Base-by-base conservation (phyloP, 495 filamentous ascomycete species). In the Penicillium longicatenatum region DNA sequence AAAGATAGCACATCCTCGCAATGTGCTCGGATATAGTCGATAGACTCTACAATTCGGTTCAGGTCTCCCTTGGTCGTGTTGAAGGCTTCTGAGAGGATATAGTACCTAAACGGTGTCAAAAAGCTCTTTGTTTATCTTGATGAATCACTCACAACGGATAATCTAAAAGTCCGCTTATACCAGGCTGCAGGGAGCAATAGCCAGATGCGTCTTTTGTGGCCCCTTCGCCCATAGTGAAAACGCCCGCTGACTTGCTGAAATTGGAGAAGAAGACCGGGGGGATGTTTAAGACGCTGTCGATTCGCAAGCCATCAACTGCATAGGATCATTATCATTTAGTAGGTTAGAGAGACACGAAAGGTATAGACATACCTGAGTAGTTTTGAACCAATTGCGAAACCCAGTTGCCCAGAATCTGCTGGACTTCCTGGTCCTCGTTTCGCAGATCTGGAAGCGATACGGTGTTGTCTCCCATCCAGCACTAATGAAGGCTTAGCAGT, bases 221-320 rank as follows among this genome's bases (percentile, higher is more conserved):
- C 17, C 89, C 85, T 65, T 91, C 88, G 3, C 88, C 87, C 11
- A 84, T 72, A 14, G 79, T 71, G 74, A 84, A 89, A 31, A 90
- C 81, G 20, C 82, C 85, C 1, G 86, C 82, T 31, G 86, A 81
- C 10, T 63, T 54, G n/a, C 69, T 67, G 68, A 90, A 90, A 22
- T 63, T 72, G 2, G 82, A 62, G 74, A 81, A 89, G 69, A 89
- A 91, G 42, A 71, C 76, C 50, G 79, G 79, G 57, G 84, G 75
- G 35, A 89, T 83, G 57, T 91, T 83, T 65, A 84, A 85, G 9
- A 80, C 84, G n/a, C 83, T 86, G 65, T 91, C 89, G 30, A 91
- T 77, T 37, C 89, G 82, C 45, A 92, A 73, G 7, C 86, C 89
- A 64, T 92, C 89, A 61, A 92, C 73, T 70, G 45, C 17, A 39